These are phyloP conservation scores for Syzygium aqueum DNA, from an alignment of 345 rosid species.

Conservation along the genomic window DNA sequence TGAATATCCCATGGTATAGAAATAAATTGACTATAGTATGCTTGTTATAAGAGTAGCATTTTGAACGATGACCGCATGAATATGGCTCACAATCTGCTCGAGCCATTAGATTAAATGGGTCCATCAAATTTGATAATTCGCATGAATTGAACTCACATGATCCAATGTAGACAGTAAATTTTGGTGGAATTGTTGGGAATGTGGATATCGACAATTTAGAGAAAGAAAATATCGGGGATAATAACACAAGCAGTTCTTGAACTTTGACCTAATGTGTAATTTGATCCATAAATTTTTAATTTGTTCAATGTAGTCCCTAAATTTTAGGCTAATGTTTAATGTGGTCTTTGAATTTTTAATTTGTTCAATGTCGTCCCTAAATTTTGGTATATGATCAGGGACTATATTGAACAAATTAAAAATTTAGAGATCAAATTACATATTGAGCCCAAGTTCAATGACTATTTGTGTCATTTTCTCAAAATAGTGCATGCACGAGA, in stretches of 20 bases:
- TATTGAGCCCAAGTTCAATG: too few species aligned
- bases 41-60: neutral
- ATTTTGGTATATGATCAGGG: too few species aligned
- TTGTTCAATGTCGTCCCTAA: too few species aligned
- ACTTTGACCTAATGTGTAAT: too few species aligned
- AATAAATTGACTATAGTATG: neutral
- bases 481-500: neutral
- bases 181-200: neutral
- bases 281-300: too few species aligned
- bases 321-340: too few species aligned
- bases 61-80: neutral
- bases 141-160: neutral
- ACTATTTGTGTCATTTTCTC: too few species aligned
- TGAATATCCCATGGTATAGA: neutral
- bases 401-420: too few species aligned
- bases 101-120: neutral
- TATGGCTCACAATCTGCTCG: neutral
- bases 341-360: too few species aligned
- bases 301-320: too few species aligned
- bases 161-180: neutral
- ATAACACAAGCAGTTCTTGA: too few species aligned
- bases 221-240: neutral
- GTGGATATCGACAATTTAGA: neutral
- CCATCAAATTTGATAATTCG: neutral
- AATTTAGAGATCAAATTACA: too few species aligned